These are phyloP conservation scores for Trichosporon asahii DNA, from an alignment of 1,284 basidiomycete genomes.

Conservation along the genomic window DNA sequence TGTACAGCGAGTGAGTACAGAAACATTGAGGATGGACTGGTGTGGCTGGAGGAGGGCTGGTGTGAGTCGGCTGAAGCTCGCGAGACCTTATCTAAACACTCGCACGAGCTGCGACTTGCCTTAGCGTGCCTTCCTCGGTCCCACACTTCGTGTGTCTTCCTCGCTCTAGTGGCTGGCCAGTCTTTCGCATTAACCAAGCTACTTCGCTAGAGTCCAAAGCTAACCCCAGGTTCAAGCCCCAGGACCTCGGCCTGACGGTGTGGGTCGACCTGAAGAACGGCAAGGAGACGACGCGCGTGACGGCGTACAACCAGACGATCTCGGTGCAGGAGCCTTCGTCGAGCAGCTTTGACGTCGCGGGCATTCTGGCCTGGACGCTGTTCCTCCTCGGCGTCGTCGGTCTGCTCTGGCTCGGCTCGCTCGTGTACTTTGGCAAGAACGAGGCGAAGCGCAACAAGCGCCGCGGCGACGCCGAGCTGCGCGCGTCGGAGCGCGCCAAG, in stretches of 20 bases:
- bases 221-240: conserved; percentile 58
- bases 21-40: neutral
- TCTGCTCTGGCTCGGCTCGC: conserved; percentile 65
- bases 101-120: neutral
- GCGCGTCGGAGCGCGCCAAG: conserved; percentile 32
- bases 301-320: conserved; percentile 74
- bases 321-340: conserved; percentile 75
- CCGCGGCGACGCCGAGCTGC: conserved; percentile 46
- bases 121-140: neutral
- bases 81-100: neutral
- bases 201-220: neutral
- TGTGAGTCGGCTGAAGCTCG: neutral
- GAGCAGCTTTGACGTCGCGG: conserved; percentile 74
- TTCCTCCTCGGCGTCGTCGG: conserved; percentile 65
- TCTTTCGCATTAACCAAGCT: neutral
- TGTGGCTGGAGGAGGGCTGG: neutral
- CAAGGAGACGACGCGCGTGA: conserved; percentile 56
- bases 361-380: conserved; percentile 72
- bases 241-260: conserved; percentile 71
- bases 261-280: conserved; percentile 59
- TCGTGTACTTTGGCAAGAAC: conserved; percentile 60
- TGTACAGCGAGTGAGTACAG: conserved; percentile 74
- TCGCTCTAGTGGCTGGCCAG: neutral
- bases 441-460: conserved; percentile 30
- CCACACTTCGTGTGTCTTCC: neutral